phyloP scores from a whole-genome alignment of 2,329 filamentous ascomycete species.

The Fusarium continuum region DNA sequence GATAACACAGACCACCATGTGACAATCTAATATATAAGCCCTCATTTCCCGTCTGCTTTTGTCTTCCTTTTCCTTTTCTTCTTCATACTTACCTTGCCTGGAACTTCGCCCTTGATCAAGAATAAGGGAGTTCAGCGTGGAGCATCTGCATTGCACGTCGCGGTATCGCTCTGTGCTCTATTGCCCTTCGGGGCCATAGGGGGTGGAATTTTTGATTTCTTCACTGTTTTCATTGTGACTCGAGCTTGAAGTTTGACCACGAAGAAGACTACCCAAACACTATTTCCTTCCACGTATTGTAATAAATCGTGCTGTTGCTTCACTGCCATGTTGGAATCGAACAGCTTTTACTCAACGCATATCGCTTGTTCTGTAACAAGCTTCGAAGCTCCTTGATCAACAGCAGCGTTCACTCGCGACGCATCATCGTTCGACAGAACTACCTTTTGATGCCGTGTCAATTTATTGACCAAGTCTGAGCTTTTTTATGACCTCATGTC shows the following conservation, averaged over 20 bases:
- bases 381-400: too few species aligned
- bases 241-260: background rate
- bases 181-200: conserved; percentile 15
- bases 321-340: too few species aligned
- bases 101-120: conserved; percentile 10
- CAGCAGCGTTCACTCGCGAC: too few species aligned
- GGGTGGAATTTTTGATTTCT: conserved; percentile 18
- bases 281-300: too few species aligned
- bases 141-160: conserved; percentile 18
- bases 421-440: too few species aligned
- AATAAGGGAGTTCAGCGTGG: conserved; percentile 14
- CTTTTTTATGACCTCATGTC: too few species aligned
- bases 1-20: background rate
- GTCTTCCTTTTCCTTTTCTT: background rate
- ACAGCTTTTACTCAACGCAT: too few species aligned
- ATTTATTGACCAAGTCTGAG: too few species aligned
- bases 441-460: too few species aligned
- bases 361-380: too few species aligned
- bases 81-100: conserved; percentile 23
- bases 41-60: background rate
- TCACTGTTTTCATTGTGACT: conserved; percentile 3
- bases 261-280: conserved; percentile 6
- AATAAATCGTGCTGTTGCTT: too few species aligned
- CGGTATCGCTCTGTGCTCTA: conserved; percentile 13
- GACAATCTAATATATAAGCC: background rate